phyloP scores from a whole-genome alignment of 805 yeast species.

The Sugiyamaella qingdaonensis region DNA sequence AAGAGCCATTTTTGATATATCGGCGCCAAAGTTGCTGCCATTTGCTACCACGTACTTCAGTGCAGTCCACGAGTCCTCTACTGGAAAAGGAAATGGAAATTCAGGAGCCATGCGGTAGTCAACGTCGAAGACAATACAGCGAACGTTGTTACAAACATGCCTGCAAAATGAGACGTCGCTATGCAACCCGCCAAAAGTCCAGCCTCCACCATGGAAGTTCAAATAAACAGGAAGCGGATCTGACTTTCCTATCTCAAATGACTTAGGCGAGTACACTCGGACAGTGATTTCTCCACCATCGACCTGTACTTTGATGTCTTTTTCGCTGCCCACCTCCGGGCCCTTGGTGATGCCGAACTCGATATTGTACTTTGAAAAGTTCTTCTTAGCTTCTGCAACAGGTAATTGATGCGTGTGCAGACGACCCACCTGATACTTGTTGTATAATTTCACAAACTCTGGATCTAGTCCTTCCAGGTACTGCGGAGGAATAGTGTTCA shows the following conservation, averaged over 20 bases:
- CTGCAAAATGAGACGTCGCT: constrained; percentile 6
- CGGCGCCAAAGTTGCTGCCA: constrained; percentile 12
- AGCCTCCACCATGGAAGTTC: constrained; percentile 12
- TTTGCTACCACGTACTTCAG: constrained; percentile 8
- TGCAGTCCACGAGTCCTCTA: constrained; percentile 36
- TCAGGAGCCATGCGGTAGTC: constrained; percentile 50
- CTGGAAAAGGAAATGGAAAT: constrained; percentile 43
- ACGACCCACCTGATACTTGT: constrained; percentile 8
- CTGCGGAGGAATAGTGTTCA: constrained; percentile 8
- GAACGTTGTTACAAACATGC: constrained; percentile 7
- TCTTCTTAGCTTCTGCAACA: constrained; percentile 4
- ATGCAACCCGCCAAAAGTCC: constrained; percentile 10
- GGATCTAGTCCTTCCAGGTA: constrained; percentile 6
- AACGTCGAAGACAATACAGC: constrained; percentile 35
- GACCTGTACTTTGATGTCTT: neutral
- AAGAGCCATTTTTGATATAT: constrained; percentile 32
- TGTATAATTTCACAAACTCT: constrained; percentile 6
- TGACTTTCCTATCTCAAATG: neutral
- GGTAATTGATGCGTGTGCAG: constrained; percentile 4
- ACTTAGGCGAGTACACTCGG: constrained; percentile 6
- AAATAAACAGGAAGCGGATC: constrained; percentile 5
- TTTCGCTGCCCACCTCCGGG: constrained; percentile 2
- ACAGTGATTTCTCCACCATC: constrained; percentile 4
- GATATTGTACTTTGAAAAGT: constrained; percentile 1
- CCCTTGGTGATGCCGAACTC: constrained; percentile 8